Percentiles rank a stretch among this genome's conserved stretches.
These are phyloP conservation scores for Sanguinoderma infundibulare DNA, from an alignment of 1,284 basidiomycete species.

Conservation along the genomic window DNA sequence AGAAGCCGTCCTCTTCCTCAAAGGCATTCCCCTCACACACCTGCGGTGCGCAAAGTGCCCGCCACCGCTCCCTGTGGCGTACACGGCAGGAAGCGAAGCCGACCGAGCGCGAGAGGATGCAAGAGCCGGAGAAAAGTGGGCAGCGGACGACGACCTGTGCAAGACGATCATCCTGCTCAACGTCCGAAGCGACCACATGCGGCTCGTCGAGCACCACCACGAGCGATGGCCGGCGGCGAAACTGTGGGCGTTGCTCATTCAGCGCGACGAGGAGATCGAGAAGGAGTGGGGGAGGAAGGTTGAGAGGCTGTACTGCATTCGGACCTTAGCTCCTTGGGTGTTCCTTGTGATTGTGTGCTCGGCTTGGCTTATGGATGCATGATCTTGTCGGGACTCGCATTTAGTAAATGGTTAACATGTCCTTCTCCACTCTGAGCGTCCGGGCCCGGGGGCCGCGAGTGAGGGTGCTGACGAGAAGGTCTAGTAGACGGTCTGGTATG, in stretches of 20 bases:
- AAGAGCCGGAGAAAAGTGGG: background rate
- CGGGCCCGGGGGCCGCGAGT: background rate
- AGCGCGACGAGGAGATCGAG: background rate
- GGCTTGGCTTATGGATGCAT: background rate
- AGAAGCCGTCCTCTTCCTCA: conserved; percentile 14
- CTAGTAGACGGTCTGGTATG: background rate
- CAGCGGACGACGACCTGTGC: conserved; percentile 20
- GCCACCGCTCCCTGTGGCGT: background rate
- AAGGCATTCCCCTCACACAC: conserved; percentile 13
- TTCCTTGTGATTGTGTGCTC: background rate
- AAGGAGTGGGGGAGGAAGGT: conserved; percentile 2
- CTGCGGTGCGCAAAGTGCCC: conserved; percentile 2
- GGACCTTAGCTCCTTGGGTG: background rate
- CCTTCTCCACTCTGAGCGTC: background rate
- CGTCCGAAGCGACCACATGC: conserved; percentile 12
- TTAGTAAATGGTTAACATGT: background rate
- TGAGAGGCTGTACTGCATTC: background rate
- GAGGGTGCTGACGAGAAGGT: background rate
- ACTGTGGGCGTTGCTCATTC: conserved; percentile 14
- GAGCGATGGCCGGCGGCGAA: conserved; percentile 8
- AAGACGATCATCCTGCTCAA: conserved; percentile 20
- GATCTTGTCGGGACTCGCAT: background rate
- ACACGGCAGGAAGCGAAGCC: background rate
- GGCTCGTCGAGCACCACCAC: conserved; percentile 4
- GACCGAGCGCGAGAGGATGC: background rate